Base-by-base conservation (phyloP, 1,284 basidiomycete species). In the Cryptococcus deneoformans region DNA sequence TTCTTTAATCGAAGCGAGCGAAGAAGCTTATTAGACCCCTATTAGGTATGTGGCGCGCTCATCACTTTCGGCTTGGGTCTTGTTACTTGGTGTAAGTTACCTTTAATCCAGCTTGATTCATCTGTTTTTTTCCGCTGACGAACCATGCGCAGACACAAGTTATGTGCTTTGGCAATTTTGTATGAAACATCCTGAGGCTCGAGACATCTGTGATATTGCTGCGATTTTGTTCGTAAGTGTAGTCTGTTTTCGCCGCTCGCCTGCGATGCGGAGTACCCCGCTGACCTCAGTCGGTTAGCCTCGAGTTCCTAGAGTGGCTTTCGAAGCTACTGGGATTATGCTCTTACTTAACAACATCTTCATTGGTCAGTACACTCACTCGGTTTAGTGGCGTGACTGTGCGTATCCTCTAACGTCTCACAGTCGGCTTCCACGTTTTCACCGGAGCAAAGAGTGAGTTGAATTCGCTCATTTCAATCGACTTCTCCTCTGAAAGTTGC, bases 161-260 rank as follows among this genome's bases (percentile, higher is more conserved):
- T 76, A 76, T 53, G 49, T 66, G n/a, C 59, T 72, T 8, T 76
- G 72, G 73, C 67, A 75, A 54, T 87, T 82, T 72, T 85, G 84
- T 70, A 79, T 87, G 65, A 77, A 77, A 58, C 81, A 87, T 59
- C 85, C 85, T 0, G 80, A 84, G 53, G 74, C 82, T 10, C 79
- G 80, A n/a, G 83, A 86, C 64, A 84, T 87, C 35, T 85, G 84
- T 68, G 86, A 87, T 62, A 83, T 87, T 37, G 85, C 84, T 2
- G 79, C 79, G 36, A 77, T 81, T 42, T 79, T 86, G 44, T 73
- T 73, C 60, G 64, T 64, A 14, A 51, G 60, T 54, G 5, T 36
- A 34, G n/a, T 42, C 24, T 24, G 49, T 44, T 36, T 38, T 48
- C 35, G 55, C 52, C 12, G n/a, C 24, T 40, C 24, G 12, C 0